Conservation (phyloP, 257 asterid species). For the Salvia hispanica region DNA sequence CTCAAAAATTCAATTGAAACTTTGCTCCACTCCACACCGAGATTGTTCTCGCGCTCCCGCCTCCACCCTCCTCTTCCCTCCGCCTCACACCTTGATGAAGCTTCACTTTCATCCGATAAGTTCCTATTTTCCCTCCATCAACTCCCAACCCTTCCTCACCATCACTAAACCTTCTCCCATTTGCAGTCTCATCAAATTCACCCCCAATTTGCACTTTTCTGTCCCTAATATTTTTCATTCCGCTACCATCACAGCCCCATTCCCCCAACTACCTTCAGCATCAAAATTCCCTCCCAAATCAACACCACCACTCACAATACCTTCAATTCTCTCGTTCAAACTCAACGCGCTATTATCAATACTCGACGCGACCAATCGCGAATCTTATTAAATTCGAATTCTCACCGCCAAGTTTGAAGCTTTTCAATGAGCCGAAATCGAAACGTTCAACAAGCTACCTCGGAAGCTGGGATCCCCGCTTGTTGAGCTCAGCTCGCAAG, state of each 20-base stretch:
- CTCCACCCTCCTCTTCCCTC: no score
- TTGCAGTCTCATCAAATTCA: slow-evolving; percentile 28
- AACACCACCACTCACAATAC: slow-evolving; percentile 33
- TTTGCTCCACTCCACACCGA: no score
- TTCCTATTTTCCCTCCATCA: slow-evolving; percentile 38
- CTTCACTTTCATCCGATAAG: slow-evolving; percentile 53
- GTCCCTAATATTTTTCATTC: slow-evolving; percentile 24
- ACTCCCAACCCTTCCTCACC: slow-evolving; percentile 35
- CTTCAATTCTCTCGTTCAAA: slow-evolving; percentile 40
- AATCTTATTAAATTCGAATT: slow-evolving; percentile 36
- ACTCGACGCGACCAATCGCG: slow-evolving; percentile 31
- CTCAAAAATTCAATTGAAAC: no score
- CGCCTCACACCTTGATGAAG: slow-evolving; percentile 57
- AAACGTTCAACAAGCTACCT: slow-evolving; percentile 51
- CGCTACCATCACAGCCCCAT: slow-evolving; percentile 33
- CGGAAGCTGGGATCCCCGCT: slow-evolving; percentile 86
- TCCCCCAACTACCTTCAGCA: slow-evolving; percentile 40
- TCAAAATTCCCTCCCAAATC: slow-evolving; percentile 40
- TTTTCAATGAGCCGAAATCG: slow-evolving; percentile 66
- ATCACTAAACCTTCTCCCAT: slow-evolving; percentile 21
- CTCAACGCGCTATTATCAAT: slow-evolving; percentile 31
- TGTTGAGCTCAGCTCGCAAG: slow-evolving; percentile 82
- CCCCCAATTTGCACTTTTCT: slow-evolving; percentile 20
- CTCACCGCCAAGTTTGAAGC: slow-evolving; percentile 66
- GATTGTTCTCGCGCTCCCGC: no score